These are phyloP conservation scores for Venturia nashicola DNA, from an alignment of 2,329 filamentous ascomycete genomes.

Conservation along the genomic window DNA sequence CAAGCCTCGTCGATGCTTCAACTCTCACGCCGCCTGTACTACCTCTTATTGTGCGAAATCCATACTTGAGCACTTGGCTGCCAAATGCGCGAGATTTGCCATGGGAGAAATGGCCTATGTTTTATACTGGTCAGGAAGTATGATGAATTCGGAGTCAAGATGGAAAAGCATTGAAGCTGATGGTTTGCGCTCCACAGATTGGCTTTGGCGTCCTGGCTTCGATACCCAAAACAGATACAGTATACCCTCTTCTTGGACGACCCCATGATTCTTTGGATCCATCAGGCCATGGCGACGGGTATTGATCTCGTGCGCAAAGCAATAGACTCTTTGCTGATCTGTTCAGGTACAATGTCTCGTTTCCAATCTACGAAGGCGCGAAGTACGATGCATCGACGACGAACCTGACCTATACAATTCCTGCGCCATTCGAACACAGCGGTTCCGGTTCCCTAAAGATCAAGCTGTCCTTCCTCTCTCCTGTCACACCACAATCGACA, in stretches of 20 bases:
- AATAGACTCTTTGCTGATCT: background rate
- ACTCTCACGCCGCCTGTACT: constrained; percentile 41
- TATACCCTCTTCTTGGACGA: constrained; percentile 53
- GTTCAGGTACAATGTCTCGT: constrained; percentile 43
- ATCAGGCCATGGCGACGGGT: constrained; percentile 24
- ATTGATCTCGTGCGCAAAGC: constrained; percentile 12
- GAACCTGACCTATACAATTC: constrained; percentile 53
- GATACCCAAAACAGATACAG: constrained; percentile 44
- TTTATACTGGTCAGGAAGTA: constrained; percentile 60
- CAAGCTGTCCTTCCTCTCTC: constrained; percentile 57
- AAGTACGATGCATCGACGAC: constrained; percentile 60
- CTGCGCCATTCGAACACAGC: constrained; percentile 23
- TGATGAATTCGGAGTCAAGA: background rate
- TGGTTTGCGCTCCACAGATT: constrained; percentile 25
- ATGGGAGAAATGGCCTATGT: constrained; percentile 80
- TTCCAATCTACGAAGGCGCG: constrained; percentile 46
- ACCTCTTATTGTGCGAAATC: constrained; percentile 38
- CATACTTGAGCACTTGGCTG: constrained; percentile 43
- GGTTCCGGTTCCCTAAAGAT: constrained; percentile 35
- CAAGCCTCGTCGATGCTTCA: constrained; percentile 14
- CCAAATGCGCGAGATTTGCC: constrained; percentile 57
- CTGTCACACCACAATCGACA: constrained; percentile 70
- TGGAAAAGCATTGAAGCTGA: background rate
- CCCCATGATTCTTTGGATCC: constrained; percentile 49
- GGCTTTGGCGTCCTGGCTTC: constrained; percentile 53